These are phyloP conservation scores for Acer campestre DNA, from an alignment of 345 rosid genomes.

Conservation along the genomic window DNA sequence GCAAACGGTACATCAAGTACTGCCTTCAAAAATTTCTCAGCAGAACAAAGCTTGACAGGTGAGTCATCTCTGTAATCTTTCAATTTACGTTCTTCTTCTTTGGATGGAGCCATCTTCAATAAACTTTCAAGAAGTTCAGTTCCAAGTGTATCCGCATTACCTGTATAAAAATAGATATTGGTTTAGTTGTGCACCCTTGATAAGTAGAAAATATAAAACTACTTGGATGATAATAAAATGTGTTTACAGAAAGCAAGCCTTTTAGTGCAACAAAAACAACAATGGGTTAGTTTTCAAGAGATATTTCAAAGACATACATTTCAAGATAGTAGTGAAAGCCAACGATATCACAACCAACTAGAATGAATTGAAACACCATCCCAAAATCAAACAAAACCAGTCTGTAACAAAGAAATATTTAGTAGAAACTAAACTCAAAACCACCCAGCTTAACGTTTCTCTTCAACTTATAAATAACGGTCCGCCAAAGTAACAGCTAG, in stretches of 20 bases:
- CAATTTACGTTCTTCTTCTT: slow-evolving; percentile 90
- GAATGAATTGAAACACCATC: background rate
- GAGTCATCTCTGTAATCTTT: slow-evolving; percentile 78
- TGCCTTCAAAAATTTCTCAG: slow-evolving; percentile 88
- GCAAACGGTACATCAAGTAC: slow-evolving; percentile 95
- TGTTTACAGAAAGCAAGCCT: background rate
- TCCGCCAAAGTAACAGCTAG: background rate
- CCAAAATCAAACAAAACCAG: background rate
- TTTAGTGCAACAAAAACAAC: background rate
- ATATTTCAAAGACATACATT: background rate
- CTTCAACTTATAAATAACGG: background rate
- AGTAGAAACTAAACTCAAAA: background rate
- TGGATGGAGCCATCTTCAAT: slow-evolving; percentile 88
- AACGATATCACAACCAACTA: background rate
- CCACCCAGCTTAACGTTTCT: background rate
- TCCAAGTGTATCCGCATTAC: slow-evolving; percentile 87
- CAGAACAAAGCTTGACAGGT: slow-evolving; percentile 78
- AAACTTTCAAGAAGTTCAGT: slow-evolving; percentile 95
- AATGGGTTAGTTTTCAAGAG: background rate
- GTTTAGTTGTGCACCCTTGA: slow-evolving; percentile 20
- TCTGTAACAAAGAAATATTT: background rate
- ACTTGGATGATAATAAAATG: background rate
- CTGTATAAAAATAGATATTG: slow-evolving; percentile 41
- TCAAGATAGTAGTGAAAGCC: background rate
- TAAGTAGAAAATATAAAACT: background rate